Evolutionary conservation across 768 basidiomycete species (phyloP).

Genomic region (Suillus bovinus): DNA sequence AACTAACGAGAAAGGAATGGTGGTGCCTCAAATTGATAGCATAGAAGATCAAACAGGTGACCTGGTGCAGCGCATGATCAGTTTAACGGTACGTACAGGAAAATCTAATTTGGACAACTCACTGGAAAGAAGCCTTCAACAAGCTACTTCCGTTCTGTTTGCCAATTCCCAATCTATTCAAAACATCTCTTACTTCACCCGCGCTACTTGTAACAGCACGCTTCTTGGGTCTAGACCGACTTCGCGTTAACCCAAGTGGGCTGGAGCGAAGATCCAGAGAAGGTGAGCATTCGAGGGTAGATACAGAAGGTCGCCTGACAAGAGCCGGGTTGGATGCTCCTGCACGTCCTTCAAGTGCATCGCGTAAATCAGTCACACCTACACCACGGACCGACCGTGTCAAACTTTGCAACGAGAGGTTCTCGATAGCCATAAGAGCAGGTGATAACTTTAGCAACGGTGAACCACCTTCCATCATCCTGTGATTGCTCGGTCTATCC

Average conservation of each 20-base stretch:
- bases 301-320: constrained; percentile 68
- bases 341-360: constrained; percentile 84
- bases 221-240: constrained; percentile 58
- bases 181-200: constrained; percentile 77
- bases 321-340: constrained; percentile 81
- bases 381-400: constrained; percentile 77
- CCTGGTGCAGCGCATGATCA: constrained; percentile 2
- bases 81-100: constrained; percentile 5
- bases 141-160: constrained; percentile 60
- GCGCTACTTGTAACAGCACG: constrained; percentile 50
- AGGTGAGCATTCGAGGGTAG: constrained; percentile 71
- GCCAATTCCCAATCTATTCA: constrained; percentile 82
- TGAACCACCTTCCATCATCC: constrained; percentile 69
- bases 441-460: constrained; percentile 82
- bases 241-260: constrained; percentile 47
- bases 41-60: constrained; percentile 8
- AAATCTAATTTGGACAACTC: constrained; percentile 14
- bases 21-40: constrained; percentile 1
- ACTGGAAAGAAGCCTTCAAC: constrained; percentile 71
- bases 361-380: constrained; percentile 85
- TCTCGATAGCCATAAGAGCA: constrained; percentile 88
- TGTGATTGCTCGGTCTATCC: constrained; percentile 53
- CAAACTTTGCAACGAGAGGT: constrained; percentile 84
- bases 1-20: constrained; percentile 9
- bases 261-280: constrained; percentile 42